Percentiles rank a stretch among this genome's conserved stretches.
Evolutionary conservation across 2,329 filamentous ascomycete genomes (phyloP).

Genomic region (Penicillium palitans): DNA sequence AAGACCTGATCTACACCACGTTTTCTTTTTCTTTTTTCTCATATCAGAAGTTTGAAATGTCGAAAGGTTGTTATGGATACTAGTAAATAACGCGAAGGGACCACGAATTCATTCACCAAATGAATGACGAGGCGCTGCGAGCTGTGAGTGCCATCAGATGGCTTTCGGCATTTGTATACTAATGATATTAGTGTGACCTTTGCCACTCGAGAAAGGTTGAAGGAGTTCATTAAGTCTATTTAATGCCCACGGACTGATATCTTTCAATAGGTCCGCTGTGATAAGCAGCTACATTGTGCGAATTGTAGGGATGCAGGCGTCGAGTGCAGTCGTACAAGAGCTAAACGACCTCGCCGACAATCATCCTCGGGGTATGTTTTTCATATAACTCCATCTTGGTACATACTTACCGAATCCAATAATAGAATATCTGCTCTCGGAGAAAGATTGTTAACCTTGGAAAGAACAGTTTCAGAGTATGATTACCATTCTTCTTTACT

Average conservation of each 20-base stretch:
- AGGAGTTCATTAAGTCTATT: background rate
- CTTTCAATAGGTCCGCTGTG: slow-evolving; percentile 25
- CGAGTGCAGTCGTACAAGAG: slow-evolving; percentile 24
- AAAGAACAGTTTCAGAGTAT: slow-evolving; percentile 13
- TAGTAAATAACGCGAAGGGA: no score
- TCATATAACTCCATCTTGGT: background rate
- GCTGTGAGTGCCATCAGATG: slow-evolving; percentile 16
- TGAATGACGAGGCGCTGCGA: slow-evolving; percentile 16
- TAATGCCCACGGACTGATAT: background rate
- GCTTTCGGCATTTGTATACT: background rate
- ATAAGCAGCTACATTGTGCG: slow-evolving; percentile 25
- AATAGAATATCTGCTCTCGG: slow-evolving; percentile 16
- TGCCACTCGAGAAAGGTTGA: slow-evolving; percentile 31
- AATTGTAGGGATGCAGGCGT: slow-evolving; percentile 28
- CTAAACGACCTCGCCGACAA: slow-evolving; percentile 14
- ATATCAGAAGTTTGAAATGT: background rate
- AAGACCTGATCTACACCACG: background rate
- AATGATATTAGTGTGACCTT: slow-evolving; percentile 24
- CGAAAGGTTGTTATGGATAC: no score
- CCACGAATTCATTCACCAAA: background rate
- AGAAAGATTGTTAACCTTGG: slow-evolving; percentile 15
- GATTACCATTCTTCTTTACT: background rate
- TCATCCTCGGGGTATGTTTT: slow-evolving; percentile 16
- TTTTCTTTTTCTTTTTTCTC: background rate
- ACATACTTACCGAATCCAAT: background rate